A percentile compares a stretch with the other conserved stretches of the same genome.
Evolutionary conservation across 2,329 filamentous ascomycete genomes (phyloP).

Genomic region (Colletotrichum euphorbiae): DNA sequence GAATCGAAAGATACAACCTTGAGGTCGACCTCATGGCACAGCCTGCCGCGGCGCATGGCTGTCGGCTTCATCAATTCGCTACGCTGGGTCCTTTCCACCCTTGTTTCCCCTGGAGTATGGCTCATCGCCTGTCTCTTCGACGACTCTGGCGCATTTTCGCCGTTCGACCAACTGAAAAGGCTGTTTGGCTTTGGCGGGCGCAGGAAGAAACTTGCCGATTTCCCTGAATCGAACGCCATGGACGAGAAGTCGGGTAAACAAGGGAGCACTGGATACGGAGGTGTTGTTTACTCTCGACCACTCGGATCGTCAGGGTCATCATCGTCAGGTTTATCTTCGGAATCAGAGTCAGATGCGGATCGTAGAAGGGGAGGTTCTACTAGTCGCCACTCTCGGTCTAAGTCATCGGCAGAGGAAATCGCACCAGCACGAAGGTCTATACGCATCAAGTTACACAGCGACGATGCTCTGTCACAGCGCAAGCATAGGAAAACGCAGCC

Average conservation of each 20-base stretch:
- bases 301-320: conserved; percentile 60
- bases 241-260: conserved; percentile 47
- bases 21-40: conserved; percentile 62
- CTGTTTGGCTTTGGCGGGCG: conserved; percentile 64
- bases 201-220: conserved; percentile 62
- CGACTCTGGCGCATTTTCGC: conserved; percentile 81
- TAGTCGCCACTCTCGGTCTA: conserved; percentile 70
- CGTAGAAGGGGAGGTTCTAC: conserved; percentile 47
- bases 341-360: conserved; percentile 73
- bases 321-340: conserved; percentile 76
- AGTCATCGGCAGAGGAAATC: conserved; percentile 73
- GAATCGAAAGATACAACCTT: conserved; percentile 36
- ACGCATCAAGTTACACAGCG: conserved; percentile 88
- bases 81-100: conserved; percentile 80
- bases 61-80: conserved; percentile 80
- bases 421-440: conserved; percentile 82
- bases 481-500: conserved; percentile 75
- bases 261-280: conserved; percentile 39
- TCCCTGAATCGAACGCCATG: conserved; percentile 43
- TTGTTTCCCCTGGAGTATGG: conserved; percentile 85
- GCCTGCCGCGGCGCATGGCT: conserved; percentile 76
- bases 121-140: conserved; percentile 86
- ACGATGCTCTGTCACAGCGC: conserved; percentile 78
- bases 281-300: conserved; percentile 33
- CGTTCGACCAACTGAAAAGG: conserved; percentile 78